phyloP scores from a whole-genome alignment of 140 eudicot genomes.

The Erigeron philadelphicus region DNA sequence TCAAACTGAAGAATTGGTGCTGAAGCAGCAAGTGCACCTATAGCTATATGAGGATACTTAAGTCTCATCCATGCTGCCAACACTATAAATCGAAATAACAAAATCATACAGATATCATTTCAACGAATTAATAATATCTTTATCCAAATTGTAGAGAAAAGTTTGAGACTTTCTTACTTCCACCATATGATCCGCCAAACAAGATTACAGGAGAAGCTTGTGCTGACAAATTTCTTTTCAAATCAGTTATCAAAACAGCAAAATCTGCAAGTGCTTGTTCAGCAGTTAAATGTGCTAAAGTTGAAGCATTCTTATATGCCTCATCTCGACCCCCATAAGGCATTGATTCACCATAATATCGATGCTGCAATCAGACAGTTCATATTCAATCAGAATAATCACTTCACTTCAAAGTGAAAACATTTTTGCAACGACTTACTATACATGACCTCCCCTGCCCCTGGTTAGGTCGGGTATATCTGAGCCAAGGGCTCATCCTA shows the following conservation, averaged over 20 bases:
- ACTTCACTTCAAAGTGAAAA: too few species aligned
- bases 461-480: too few species aligned
- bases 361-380: conserved; percentile 48
- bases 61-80: conserved; percentile 97
- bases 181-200: conserved; percentile 98
- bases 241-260: conserved; percentile 71
- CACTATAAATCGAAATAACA: conserved; percentile 38
- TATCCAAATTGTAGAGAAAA: neutral
- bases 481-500: too few species aligned
- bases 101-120: neutral
- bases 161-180: conserved; percentile 51
- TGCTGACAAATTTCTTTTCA: conserved; percentile 77
- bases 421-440: neutral
- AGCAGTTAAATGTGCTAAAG: conserved; percentile 64
- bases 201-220: conserved; percentile 80
- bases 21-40: conserved; percentile 94
- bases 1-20: conserved; percentile 94
- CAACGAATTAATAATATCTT: neutral
- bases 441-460: too few species aligned
- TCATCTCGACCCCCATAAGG: conserved; percentile 62
- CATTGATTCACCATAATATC: conserved; percentile 91
- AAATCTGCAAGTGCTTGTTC: conserved; percentile 95
- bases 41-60: conserved; percentile 85
- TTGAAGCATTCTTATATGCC: conserved; percentile 73
- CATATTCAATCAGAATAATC: too few species aligned